Evolutionary conservation across 331 rosid genomes (phyloP), one percentile per base, ranked within the genome.

Genomic region (Malus hybrid): DNA sequence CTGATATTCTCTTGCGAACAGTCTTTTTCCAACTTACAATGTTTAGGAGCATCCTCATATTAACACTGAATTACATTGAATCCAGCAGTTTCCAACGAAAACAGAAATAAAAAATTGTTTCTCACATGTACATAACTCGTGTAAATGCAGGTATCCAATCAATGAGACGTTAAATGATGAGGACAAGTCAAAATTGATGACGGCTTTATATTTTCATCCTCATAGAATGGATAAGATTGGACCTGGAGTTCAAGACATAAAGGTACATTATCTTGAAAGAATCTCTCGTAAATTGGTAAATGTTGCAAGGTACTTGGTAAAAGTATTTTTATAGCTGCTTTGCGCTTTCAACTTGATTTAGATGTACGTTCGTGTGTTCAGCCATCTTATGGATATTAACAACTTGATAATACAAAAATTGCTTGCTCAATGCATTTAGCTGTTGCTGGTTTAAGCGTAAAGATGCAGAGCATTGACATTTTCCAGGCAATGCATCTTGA

Each of bases 151-250:
- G 85, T 88, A 87, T 84, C 76, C 81, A 9, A 72, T 88, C 73
- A 85, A 88, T 70, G 78, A 89, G 54, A 76, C 65, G 80, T 77
- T 94, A 76, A 83, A 73, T 79, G 93, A 90, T 54, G 24, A 6
- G 63, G 97, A 94, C 79, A 84, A 76, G 84, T n/a, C 77, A 73
- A 84, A 79, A 27, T 61, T 92, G 87, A 77, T 81, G 89, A 71
- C n/a, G 77, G 97, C 86, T 73, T 82, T 94, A 70, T 66, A 60
- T 77, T 92, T 87, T 83, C 99, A 94, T 86, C 99, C 99, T 14
- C 78, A 60, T 54, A 65, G 56, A 73, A 80, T 80, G 46, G 87
- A 77, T 69, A 94, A 94, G 79, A 65, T 90, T 44, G 97, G 97
- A 50, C 33, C 28, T 34, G 99, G 95, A 77, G 79, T 80, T 33